These are phyloP conservation scores for Aureobasidium leucospermi DNA, from an alignment of 2,329 filamentous ascomycete genomes.

Conservation along the genomic window DNA sequence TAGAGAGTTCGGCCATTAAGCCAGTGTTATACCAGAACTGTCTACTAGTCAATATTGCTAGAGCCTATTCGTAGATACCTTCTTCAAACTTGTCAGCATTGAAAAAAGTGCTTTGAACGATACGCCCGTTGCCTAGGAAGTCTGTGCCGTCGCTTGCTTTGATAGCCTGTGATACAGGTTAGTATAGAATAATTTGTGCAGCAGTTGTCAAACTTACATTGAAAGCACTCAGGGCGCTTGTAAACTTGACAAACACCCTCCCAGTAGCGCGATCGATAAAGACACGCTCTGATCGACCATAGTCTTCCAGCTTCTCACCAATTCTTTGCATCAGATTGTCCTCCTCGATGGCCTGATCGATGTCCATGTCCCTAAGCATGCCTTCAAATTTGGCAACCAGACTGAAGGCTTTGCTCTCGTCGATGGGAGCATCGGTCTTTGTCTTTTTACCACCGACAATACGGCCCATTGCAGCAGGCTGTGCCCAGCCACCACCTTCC, in stretches of 20 bases:
- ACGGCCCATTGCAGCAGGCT: conserved; percentile 61
- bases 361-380: conserved; percentile 81
- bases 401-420: conserved; percentile 33
- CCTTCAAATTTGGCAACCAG: conserved; percentile 77
- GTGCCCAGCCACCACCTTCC: conserved; percentile 70
- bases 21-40: too few relatives aligned
- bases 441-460: conserved; percentile 71
- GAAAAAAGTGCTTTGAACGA: conserved; percentile 75
- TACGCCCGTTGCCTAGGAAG: conserved; percentile 67
- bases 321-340: conserved; percentile 81
- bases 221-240: conserved; percentile 73
- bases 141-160: conserved; percentile 80
- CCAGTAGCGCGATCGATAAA: conserved; percentile 51
- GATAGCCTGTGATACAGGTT: conserved; percentile 55
- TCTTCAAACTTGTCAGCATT: conserved; percentile 74
- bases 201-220: conserved; percentile 51
- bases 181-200: neutral
- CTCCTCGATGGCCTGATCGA: conserved; percentile 67
- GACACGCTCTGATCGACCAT: conserved; percentile 33
- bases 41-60: too few relatives aligned
- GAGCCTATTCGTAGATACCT: conserved; percentile 43
- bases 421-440: conserved; percentile 22
- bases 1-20: too few relatives aligned
- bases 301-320: conserved; percentile 79
- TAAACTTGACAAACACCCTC: conserved; percentile 87